Percentiles rank a stretch among this genome's conserved stretches.
phyloP scores from a whole-genome alignment of 345 rosid genomes.

The Populus nigra region DNA sequence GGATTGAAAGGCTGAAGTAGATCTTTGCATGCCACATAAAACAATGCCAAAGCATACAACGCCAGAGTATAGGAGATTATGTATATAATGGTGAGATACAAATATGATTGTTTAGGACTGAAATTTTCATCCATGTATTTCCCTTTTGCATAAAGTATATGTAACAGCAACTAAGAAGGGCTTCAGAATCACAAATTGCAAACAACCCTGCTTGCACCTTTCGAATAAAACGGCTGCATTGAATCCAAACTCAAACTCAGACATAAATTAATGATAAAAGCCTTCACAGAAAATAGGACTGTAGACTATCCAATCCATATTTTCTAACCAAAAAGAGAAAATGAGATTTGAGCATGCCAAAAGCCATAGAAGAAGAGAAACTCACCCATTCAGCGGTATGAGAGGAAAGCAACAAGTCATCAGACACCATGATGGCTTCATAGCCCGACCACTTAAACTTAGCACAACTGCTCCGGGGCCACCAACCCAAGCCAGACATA shows the following conservation, averaged over 20 bases:
- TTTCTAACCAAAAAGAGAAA: background rate
- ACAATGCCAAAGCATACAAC: conserved; percentile 74
- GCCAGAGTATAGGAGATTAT: conserved; percentile 53
- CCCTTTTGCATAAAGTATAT: conserved; percentile 80
- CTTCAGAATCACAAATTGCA: conserved; percentile 95
- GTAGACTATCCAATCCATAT: background rate
- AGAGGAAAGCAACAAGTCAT: conserved; percentile 82
- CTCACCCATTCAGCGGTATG: conserved; percentile 84
- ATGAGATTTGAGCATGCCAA: background rate
- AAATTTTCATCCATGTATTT: conserved; percentile 95
- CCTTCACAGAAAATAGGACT: background rate
- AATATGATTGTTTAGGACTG: conserved; percentile 79
- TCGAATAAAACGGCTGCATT: conserved; percentile 80
- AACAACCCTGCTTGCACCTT: conserved; percentile 99
- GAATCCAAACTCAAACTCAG: conserved; percentile 3
- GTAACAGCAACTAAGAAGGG: conserved; percentile 87
- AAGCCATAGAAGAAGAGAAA: background rate
- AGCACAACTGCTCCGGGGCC: conserved; percentile 89
- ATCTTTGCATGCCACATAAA: conserved; percentile 87
- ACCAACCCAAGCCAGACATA: conserved; percentile 98
- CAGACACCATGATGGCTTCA: conserved; percentile 76
- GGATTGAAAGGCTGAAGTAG: conserved; percentile 98
- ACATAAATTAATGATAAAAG: background rate
- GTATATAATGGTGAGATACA: conserved; percentile 86
- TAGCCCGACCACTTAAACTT: conserved; percentile 62